Conservation (phyloP, 495 filamentous ascomycete species). For the Amniculicola lignicola region DNA sequence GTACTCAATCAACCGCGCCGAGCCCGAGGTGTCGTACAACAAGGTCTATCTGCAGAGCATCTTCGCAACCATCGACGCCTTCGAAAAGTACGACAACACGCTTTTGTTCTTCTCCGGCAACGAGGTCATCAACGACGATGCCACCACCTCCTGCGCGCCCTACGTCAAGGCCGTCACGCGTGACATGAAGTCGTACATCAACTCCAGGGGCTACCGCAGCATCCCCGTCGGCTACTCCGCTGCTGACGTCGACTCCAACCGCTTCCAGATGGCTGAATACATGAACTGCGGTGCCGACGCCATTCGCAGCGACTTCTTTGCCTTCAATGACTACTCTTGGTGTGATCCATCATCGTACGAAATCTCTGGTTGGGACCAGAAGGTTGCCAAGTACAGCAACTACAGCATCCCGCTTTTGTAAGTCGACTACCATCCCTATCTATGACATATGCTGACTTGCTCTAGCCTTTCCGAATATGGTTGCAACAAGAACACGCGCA, state of each 20-base stretch:
- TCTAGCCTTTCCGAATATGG: conserved; percentile 82
- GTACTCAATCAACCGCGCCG: conserved; percentile 77
- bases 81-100: conserved; percentile 83
- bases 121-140: conserved; percentile 86
- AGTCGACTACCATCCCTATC: conserved; percentile 24
- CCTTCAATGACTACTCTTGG: conserved; percentile 99
- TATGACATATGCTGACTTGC: conserved; percentile 21
- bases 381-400: conserved; percentile 85
- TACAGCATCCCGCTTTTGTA: conserved; percentile 89
- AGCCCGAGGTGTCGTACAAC: conserved; percentile 81
- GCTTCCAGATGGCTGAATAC: conserved; percentile 83
- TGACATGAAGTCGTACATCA: conserved; percentile 86
- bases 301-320: conserved; percentile 89
- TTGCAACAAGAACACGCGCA: conserved; percentile 74
- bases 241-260: conserved; percentile 78
- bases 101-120: conserved; percentile 96
- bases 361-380: conserved; percentile 80
- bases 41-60: conserved; percentile 85
- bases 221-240: conserved; percentile 95
- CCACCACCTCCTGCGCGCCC: conserved; percentile 69
- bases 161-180: conserved; percentile 92
- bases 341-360: conserved; percentile 77
- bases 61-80: conserved; percentile 88
- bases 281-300: conserved; percentile 92
- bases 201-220: conserved; percentile 64